Evolutionary conservation across 2,329 filamentous ascomycete species (phyloP).

Genomic region (Rutstroemia sp.): DNA sequence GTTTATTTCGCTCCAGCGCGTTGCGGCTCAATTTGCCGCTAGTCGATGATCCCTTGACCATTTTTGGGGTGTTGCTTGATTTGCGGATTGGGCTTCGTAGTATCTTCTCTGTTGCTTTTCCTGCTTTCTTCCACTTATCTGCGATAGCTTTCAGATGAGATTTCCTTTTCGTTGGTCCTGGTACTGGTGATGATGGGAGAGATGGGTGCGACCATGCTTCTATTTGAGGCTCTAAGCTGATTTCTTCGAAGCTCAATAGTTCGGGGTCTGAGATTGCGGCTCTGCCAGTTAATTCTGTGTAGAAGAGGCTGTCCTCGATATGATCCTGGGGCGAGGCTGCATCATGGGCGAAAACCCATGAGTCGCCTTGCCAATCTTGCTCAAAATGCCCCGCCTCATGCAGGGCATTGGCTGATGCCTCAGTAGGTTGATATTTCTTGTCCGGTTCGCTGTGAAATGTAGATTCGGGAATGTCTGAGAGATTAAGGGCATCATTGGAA

Average conservation of each 20-base stretch:
- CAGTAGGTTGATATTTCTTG: slow-evolving; percentile 28
- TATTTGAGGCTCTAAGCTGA: slow-evolving; percentile 22
- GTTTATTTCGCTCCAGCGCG: slow-evolving; percentile 38
- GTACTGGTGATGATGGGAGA: slow-evolving; percentile 22
- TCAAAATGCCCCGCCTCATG: slow-evolving; percentile 12
- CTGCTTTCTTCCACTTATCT: slow-evolving; percentile 35
- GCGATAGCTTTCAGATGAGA: slow-evolving; percentile 35
- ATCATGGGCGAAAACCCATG: slow-evolving; percentile 14
- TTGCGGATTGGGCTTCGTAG: slow-evolving; percentile 35
- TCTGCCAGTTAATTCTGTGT: slow-evolving; percentile 23
- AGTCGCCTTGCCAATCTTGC: slow-evolving; percentile 13
- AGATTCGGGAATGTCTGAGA: slow-evolving; percentile 34
- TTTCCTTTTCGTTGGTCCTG: slow-evolving; percentile 16
- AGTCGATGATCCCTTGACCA: slow-evolving; percentile 26
- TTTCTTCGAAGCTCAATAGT: slow-evolving; percentile 26
- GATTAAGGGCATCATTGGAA: slow-evolving; percentile 36
- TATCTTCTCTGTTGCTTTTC: slow-evolving; percentile 21
- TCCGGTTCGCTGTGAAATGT: slow-evolving; percentile 41
- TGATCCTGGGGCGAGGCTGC: slow-evolving; percentile 14
- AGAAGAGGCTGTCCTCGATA: slow-evolving; percentile 17
- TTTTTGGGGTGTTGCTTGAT: slow-evolving; percentile 24
- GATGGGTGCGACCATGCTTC: slow-evolving; percentile 13
- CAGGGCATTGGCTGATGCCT: slow-evolving; percentile 15
- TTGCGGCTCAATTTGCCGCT: slow-evolving; percentile 34
- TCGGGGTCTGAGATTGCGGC: slow-evolving; percentile 28